Percentiles rank a stretch among this genome's conserved stretches.
These are phyloP conservation scores for Arachis hypogaea DNA, from an alignment of 306 rosid genomes.

Conservation along the genomic window DNA sequence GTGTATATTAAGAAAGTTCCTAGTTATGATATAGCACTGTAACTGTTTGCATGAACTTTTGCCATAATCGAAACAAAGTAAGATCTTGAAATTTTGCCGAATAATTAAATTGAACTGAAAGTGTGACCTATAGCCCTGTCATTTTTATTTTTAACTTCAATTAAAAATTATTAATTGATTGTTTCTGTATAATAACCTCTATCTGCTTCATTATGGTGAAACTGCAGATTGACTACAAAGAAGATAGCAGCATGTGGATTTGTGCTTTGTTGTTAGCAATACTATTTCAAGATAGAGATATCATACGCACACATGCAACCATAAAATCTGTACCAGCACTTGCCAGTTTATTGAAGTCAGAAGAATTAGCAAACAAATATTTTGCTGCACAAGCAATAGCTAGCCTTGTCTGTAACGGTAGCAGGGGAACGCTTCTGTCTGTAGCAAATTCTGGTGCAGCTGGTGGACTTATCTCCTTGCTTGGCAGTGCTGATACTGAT, in stretches of 20 bases:
- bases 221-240: slow-evolving; percentile 79
- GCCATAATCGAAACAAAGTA: neutral
- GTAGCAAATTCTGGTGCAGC: slow-evolving; percentile 99
- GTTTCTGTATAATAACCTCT: slow-evolving; percentile 31
- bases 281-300: slow-evolving; percentile 92
- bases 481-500: slow-evolving; percentile 93
- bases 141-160: slow-evolving; percentile 4
- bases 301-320: slow-evolving; percentile 87
- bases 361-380: slow-evolving; percentile 78
- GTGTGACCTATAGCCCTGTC: slow-evolving; percentile 20
- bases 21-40: neutral
- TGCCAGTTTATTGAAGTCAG: slow-evolving; percentile 84
- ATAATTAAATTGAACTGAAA: neutral
- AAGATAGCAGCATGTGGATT: slow-evolving; percentile 92
- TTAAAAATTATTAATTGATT: slow-evolving; percentile 13
- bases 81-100: slow-evolving; percentile 9
- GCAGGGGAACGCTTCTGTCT: slow-evolving; percentile 96
- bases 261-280: slow-evolving; percentile 84
- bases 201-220: slow-evolving; percentile 41
- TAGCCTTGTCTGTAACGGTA: slow-evolving; percentile 97
- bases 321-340: slow-evolving; percentile 84
- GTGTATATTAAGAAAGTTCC: slow-evolving; percentile 1
- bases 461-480: slow-evolving; percentile 89
- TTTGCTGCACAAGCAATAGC: slow-evolving; percentile 95
- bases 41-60: neutral